Conservation (phyloP, 148 eudicot species). For the Silene latifolia region DNA sequence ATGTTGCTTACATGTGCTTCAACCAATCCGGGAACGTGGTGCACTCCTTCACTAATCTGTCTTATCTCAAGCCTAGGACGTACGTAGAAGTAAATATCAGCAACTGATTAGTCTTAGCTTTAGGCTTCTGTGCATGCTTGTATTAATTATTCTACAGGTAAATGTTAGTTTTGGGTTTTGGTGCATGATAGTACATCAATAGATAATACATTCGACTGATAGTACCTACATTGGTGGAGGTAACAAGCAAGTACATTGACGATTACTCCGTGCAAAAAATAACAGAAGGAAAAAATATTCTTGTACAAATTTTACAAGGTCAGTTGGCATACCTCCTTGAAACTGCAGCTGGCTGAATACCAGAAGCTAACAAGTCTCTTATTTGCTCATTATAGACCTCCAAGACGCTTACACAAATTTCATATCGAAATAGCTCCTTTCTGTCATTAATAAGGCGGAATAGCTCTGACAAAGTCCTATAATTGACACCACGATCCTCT, state of each 20-base stretch:
- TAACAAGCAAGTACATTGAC: neutral
- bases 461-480: slow-evolving; percentile 75
- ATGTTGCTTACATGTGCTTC: slow-evolving; percentile 83
- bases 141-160: too few relatives aligned
- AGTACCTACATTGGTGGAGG: neutral
- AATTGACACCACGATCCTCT: slow-evolving; percentile 86
- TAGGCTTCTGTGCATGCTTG: too few relatives aligned
- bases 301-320: neutral
- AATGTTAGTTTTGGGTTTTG: too few relatives aligned
- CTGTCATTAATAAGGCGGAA: slow-evolving; percentile 65
- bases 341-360: slow-evolving; percentile 53
- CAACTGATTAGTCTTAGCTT: neutral
- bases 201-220: neutral
- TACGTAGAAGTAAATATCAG: neutral
- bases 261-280: neutral
- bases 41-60: slow-evolving; percentile 78
- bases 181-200: too few relatives aligned
- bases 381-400: slow-evolving; percentile 98
- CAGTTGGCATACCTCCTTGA: slow-evolving; percentile 58
- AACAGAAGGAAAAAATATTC: neutral
- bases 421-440: slow-evolving; percentile 54
- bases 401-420: slow-evolving; percentile 75
- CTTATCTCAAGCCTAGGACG: slow-evolving; percentile 74
- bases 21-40: slow-evolving; percentile 85
- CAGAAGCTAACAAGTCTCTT: slow-evolving; percentile 67